phyloP scores from a whole-genome alignment of 768 basidiomycete species.

The Tylopilus sp. region DNA sequence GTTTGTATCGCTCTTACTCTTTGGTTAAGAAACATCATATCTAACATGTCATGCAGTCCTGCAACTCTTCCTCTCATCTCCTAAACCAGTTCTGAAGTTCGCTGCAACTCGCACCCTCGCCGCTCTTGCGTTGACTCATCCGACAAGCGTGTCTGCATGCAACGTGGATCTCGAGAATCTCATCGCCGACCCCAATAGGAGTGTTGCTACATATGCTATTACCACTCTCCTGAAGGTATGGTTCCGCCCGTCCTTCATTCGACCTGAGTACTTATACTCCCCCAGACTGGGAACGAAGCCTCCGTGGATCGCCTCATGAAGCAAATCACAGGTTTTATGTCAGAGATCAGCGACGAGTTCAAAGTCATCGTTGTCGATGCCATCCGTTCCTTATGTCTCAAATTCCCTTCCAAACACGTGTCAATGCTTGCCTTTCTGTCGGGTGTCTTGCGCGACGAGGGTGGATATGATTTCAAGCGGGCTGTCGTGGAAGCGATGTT shows the following conservation, averaged over 20 bases:
- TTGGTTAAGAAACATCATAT: background rate
- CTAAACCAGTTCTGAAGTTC: slow-evolving; percentile 93
- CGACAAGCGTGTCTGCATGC: slow-evolving; percentile 82
- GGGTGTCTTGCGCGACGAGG: slow-evolving; percentile 95
- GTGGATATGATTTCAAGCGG: slow-evolving; percentile 99
- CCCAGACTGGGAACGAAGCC: slow-evolving; percentile 95
- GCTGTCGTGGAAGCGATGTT: slow-evolving; percentile 99
- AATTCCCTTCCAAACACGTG: slow-evolving; percentile 95
- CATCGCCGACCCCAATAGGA: slow-evolving; percentile 92
- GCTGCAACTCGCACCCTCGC: slow-evolving; percentile 96
- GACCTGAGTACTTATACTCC: slow-evolving; percentile 5
- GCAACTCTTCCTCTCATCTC: slow-evolving; percentile 93
- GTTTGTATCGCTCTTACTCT: slow-evolving; percentile 43
- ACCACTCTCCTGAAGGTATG: slow-evolving; percentile 92
- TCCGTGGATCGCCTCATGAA: slow-evolving; percentile 99
- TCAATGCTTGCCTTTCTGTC: slow-evolving; percentile 98
- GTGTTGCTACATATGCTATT: slow-evolving; percentile 97
- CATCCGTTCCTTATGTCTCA: slow-evolving; percentile 96
- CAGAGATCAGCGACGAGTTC: slow-evolving; percentile 99
- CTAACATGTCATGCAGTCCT: slow-evolving; percentile 53
- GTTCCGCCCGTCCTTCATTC: background rate
- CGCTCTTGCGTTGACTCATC: slow-evolving; percentile 81
- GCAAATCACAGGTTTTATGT: slow-evolving; percentile 98
- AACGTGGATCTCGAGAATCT: slow-evolving; percentile 96
- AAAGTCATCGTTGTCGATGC: slow-evolving; percentile 99